These are phyloP conservation scores for Aspergillus baeticus DNA, from an alignment of 495 filamentous ascomycete species.

Conservation along the genomic window DNA sequence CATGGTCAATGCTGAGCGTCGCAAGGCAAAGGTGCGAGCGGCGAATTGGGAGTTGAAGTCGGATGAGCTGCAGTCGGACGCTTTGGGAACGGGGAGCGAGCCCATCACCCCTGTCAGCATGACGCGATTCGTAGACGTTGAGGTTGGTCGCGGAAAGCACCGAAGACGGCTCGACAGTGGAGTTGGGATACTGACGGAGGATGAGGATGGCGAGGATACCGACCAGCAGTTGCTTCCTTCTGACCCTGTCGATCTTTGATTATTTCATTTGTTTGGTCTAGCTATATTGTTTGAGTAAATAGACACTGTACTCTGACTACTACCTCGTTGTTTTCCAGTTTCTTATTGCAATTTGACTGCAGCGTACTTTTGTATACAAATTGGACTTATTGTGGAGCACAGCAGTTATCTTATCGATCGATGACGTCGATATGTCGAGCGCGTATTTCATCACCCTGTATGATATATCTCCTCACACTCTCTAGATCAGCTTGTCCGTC, in stretches of 20 bases:
- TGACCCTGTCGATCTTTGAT: conserved; percentile 25
- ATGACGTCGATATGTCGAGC: neutral
- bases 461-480: neutral
- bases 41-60: conserved; percentile 45
- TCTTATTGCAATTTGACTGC: too few relatives aligned
- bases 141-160: conserved; percentile 44
- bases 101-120: conserved; percentile 48
- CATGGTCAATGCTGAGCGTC: conserved; percentile 33
- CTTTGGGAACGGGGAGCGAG: conserved; percentile 39
- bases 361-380: too few relatives aligned
- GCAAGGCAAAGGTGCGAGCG: conserved; percentile 37
- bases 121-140: conserved; percentile 46
- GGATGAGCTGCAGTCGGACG: conserved; percentile 52
- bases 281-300: too few relatives aligned
- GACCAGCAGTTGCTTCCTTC: conserved; percentile 15
- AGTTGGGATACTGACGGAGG: conserved; percentile 62
- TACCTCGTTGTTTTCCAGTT: too few relatives aligned
- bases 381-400: too few relatives aligned
- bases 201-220: conserved; percentile 36
- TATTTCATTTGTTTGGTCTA: neutral
- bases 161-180: conserved; percentile 58
- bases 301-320: too few relatives aligned
- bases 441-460: too few relatives aligned
- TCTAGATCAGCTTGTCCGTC: neutral
- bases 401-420: neutral